Conservation (phyloP, 73 alveolate species). For the Symbiodinium pilosum region DNA sequence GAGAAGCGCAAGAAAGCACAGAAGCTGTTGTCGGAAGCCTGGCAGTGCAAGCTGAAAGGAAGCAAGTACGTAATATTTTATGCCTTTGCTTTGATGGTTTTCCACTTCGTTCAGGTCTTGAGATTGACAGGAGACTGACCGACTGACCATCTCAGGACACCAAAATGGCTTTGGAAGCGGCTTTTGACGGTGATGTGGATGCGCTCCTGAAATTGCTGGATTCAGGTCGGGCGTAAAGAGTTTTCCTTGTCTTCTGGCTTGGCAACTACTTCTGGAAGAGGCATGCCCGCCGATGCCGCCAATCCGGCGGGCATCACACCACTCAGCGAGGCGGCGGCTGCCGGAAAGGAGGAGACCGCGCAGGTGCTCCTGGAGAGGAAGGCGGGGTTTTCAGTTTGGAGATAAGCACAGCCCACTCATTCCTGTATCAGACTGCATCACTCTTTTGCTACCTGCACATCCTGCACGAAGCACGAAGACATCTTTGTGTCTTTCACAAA, state of each 20-base stretch:
- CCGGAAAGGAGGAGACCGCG: conserved; percentile 37
- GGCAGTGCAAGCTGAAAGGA: not conserved
- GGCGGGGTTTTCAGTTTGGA: not conserved
- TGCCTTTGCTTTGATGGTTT: not conserved
- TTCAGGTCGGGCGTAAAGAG: conserved; percentile 26
- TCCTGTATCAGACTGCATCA: too few species aligned
- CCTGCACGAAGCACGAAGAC: too few species aligned
- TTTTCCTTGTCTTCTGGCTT: too few species aligned
- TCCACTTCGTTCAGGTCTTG: too few species aligned
- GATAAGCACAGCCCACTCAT: too few species aligned
- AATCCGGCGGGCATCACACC: conserved; percentile 30
- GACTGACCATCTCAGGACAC: conserved; percentile 85
- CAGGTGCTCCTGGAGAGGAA: conserved; percentile 69
- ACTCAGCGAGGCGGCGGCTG: conserved; percentile 68
- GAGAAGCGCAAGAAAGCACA: conserved; percentile 51
- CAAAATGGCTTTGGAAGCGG: conserved; percentile 36
- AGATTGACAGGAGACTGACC: not conserved
- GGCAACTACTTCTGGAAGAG: not conserved
- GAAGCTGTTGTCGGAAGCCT: conserved; percentile 1
- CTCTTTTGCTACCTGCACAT: too few species aligned
- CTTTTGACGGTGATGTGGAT: conserved; percentile 62
- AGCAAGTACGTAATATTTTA: not conserved
- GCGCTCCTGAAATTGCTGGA: not conserved
- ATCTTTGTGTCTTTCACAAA: too few species aligned
- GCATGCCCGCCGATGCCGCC: conserved; percentile 73